Conservation (phyloP, 2,329 filamentous ascomycete genomes). For the Zasmidium cellare region DNA sequence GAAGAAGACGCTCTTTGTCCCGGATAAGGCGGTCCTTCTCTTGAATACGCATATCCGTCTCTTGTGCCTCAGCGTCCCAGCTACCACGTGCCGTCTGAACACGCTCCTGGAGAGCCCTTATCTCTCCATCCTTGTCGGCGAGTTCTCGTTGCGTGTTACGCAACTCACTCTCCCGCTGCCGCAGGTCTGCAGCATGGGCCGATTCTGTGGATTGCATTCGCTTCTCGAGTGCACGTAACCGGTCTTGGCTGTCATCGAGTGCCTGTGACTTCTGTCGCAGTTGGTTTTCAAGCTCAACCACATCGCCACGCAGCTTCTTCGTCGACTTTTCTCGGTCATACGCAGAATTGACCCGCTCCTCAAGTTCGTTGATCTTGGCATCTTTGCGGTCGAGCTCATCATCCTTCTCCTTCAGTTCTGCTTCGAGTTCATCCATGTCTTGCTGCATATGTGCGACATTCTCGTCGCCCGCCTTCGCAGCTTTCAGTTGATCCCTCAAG, state of each 20-base stretch:
- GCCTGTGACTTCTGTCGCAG: constrained; percentile 37
- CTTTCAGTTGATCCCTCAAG: constrained; percentile 41
- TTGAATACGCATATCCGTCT: constrained; percentile 37
- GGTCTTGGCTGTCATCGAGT: constrained; percentile 36
- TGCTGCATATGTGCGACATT: constrained; percentile 62
- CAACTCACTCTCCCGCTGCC: constrained; percentile 48
- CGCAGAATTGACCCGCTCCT: constrained; percentile 30
- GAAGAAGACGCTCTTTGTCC: constrained; percentile 72
- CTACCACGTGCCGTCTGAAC: constrained; percentile 39
- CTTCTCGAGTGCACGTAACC: constrained; percentile 35
- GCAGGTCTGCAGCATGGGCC: constrained; percentile 24
- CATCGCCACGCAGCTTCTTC: constrained; percentile 39
- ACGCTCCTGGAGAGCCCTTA: constrained; percentile 36
- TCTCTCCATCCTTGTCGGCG: constrained; percentile 40
- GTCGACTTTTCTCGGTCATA: constrained; percentile 38
- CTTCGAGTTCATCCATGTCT: constrained; percentile 52
- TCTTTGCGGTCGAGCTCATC: constrained; percentile 38
- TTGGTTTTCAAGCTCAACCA: constrained; percentile 35
- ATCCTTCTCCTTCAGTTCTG: constrained; percentile 53
- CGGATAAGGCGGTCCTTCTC: constrained; percentile 53
- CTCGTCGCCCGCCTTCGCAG: constrained; percentile 29
- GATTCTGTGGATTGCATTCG: constrained; percentile 29
- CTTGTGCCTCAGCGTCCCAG: constrained; percentile 39
- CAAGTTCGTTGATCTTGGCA: constrained; percentile 32
- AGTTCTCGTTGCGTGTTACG: constrained; percentile 58